Percentiles rank a stretch among this genome's conserved stretches.
phyloP scores from a whole-genome alignment of 2,329 filamentous ascomycete genomes.

The Huntiella bhutanensis region DNA sequence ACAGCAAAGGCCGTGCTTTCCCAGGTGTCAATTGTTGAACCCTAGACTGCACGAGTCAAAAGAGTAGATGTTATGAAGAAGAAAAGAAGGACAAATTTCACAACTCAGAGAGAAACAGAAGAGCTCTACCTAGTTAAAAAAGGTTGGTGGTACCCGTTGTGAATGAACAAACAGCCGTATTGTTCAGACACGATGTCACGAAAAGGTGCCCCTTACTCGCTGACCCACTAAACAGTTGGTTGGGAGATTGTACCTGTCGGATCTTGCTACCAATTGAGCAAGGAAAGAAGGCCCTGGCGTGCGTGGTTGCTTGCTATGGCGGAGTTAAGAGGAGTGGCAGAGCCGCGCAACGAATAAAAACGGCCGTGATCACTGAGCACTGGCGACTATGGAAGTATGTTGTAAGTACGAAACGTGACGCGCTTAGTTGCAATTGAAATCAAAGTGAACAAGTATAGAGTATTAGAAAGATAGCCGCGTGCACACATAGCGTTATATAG shows the following conservation, averaged over 20 bases:
- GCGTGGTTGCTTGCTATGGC: background rate
- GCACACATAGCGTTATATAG: no score
- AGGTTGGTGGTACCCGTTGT: background rate
- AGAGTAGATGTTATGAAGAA: conserved; percentile 2
- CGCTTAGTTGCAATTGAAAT: no score
- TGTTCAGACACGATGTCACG: conserved; percentile 10
- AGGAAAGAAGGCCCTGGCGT: background rate
- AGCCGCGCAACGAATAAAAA: no score
- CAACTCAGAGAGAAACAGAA: background rate
- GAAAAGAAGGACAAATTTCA: background rate
- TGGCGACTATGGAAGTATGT: no score
- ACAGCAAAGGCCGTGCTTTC: no score
- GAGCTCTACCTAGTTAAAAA: conserved; percentile 1
- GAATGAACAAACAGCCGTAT: conserved; percentile 1
- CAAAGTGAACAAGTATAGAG: no score
- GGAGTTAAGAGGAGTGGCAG: no score
- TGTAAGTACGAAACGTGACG: no score
- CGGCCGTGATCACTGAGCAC: no score
- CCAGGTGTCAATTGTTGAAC: no score
- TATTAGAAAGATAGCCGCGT: no score
- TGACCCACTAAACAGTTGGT: conserved; percentile 10
- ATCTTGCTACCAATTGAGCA: background rate
- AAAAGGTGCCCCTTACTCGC: conserved; percentile 10
- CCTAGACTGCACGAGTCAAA: background rate
- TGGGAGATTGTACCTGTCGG: no score